Conservation (phyloP, 2,329 filamentous ascomycete species). For the Paecilomyces sp. region DNA sequence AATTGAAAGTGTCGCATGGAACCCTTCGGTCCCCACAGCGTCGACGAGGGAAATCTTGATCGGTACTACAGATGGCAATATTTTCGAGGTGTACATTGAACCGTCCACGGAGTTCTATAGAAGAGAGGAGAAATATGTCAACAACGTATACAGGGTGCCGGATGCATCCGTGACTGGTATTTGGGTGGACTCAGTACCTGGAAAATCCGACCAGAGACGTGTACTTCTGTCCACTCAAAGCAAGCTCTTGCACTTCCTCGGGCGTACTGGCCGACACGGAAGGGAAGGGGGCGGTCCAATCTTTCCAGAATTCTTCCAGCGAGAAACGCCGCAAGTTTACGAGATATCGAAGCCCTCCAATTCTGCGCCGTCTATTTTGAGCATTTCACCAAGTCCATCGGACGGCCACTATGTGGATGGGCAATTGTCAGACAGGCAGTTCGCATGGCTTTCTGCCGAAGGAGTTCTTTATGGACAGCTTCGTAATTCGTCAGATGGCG, state of each 20-base stretch:
- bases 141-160: conserved; percentile 70
- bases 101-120: conserved; percentile 91
- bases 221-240: conserved; percentile 74
- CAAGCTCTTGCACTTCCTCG: conserved; percentile 72
- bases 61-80: conserved; percentile 84
- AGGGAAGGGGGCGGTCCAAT: conserved; percentile 77
- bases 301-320: conserved; percentile 81
- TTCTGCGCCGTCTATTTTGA: conserved; percentile 58
- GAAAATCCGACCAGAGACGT: conserved; percentile 64
- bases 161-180: conserved; percentile 80
- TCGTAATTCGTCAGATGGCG: conserved; percentile 58
- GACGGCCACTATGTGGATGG: conserved; percentile 51
- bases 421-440: conserved; percentile 48
- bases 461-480: conserved; percentile 85
- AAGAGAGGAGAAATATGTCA: conserved; percentile 87
- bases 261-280: conserved; percentile 64
- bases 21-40: conserved; percentile 82
- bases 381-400: conserved; percentile 67
- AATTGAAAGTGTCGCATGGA: conserved; percentile 91
- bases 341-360: conserved; percentile 58
- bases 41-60: conserved; percentile 91
- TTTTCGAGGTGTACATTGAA: conserved; percentile 94
- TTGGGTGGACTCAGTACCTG: conserved; percentile 68
- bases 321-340: conserved; percentile 70
- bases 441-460: conserved; percentile 84